Evolutionary conservation across 495 filamentous ascomycete genomes (phyloP), one percentile per base, ranked within the genome.

Genomic region (Pseudomonodictys pantanalensis): DNA sequence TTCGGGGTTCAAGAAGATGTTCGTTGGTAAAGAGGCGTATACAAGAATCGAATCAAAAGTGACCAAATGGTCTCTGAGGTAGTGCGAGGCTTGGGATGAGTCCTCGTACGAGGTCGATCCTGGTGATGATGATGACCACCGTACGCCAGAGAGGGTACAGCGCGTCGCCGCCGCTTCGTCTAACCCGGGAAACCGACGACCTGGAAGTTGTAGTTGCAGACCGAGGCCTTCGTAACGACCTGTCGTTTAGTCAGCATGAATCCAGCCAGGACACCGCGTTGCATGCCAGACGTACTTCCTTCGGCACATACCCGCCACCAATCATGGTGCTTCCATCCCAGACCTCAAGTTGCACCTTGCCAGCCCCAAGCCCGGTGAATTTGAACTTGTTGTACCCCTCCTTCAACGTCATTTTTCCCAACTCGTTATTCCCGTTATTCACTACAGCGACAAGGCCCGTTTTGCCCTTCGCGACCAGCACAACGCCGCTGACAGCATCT

Each of bases 361-460:
- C 58, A 26, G 50, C 26, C 6, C 22, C 32, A 17, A 61, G 24
- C 2, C 50, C 58, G 7, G 2, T 18, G 28, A 61, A 45, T 32
- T 61, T 61, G 50, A 61, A 54, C 49, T 38, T 41, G 25, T 61
- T 61, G 22, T 48, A 61, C 7, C 58, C 58, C 50, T 55, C 58
- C 6, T 32, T 33, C 2, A 61, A 32, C 1, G 3, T 42, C 23
- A 42, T 0, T 24, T 61, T 61, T 0, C 51, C 51, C 25, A 61
- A 24, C 42, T 61, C 42, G 2, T 47, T 54, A 2, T 42, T 32
- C 20, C 58, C 58, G 24, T 29, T 48, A 22, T 55, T 61, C 2
- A 61, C 51, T 1, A 55, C 50, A 41, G 50, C 58, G 22, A 61
- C 50, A 1, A 61, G 50, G 5, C 33, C 33, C 32, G 41, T 29